Conservation (phyloP, 495 filamentous ascomycete species). For the Podospora bellae-mahoneyi region DNA sequence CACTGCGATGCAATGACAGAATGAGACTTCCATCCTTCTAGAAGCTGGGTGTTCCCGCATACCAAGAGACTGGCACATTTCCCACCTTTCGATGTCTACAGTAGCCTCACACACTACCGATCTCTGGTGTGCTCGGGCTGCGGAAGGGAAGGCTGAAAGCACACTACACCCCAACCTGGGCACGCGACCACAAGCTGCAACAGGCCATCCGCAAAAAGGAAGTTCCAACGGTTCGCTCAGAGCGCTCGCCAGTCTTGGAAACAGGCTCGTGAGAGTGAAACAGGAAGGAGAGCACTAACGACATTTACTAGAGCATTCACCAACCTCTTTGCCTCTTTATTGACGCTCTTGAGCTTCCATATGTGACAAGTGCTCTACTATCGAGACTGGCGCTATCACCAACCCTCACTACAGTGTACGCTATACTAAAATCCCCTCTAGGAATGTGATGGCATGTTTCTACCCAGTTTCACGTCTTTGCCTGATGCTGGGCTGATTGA, state of each 20-base stretch:
- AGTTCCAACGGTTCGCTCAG: background rate
- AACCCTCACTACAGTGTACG: too few relatives aligned
- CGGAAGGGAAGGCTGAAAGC: background rate
- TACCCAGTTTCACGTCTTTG: background rate
- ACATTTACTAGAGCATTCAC: background rate
- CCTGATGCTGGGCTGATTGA: background rate
- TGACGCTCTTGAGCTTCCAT: background rate
- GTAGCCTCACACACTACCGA: background rate
- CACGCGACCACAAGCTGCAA: conserved; percentile 1
- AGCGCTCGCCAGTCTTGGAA: background rate
- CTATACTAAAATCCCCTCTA: too few relatives aligned
- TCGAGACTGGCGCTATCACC: background rate
- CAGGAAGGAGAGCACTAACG: background rate
- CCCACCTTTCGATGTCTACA: conserved; percentile 3
- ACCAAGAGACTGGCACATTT: too few relatives aligned
- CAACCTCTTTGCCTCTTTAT: background rate
- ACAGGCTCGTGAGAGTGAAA: background rate
- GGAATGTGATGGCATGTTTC: background rate
- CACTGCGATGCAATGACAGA: background rate
- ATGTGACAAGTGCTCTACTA: background rate
- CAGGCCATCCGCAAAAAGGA: background rate
- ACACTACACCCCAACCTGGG: background rate
- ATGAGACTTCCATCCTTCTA: background rate
- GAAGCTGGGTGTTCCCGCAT: background rate
- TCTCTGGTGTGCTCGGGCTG: background rate